Evolutionary conservation across 495 filamentous ascomycete species (phyloP).

Genomic region (Talaromyces borbonicus): DNA sequence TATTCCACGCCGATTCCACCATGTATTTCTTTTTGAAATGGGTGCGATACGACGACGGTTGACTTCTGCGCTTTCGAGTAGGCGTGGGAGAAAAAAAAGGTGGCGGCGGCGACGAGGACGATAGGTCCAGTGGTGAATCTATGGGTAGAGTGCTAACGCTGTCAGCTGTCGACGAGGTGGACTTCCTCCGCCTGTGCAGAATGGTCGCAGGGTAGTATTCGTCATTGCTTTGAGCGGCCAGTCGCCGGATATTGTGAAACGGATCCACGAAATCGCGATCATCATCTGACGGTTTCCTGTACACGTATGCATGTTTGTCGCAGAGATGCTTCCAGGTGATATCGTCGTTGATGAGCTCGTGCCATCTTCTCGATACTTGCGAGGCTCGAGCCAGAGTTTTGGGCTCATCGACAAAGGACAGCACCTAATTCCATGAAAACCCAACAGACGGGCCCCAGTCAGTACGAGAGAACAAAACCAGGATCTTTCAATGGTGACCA

Average conservation of each 20-base stretch:
- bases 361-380: conserved; percentile 87
- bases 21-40: conserved; percentile 97
- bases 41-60: conserved; percentile 69
- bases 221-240: not conserved
- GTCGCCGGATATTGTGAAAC: conserved; percentile 13
- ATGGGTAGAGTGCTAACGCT: conserved; percentile 8
- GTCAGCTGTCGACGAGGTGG: conserved; percentile 3
- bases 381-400: conserved; percentile 85
- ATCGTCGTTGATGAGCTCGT: conserved; percentile 87
- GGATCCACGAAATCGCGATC: conserved; percentile 26
- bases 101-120: conserved; percentile 17
- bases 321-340: conserved; percentile 97
- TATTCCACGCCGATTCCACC: conserved; percentile 94
- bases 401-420: conserved; percentile 91
- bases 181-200: conserved; percentile 1
- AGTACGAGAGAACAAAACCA: no score
- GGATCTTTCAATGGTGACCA: no score
- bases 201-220: not conserved
- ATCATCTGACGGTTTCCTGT: conserved; percentile 49
- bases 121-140: conserved; percentile 5
- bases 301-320: conserved; percentile 72
- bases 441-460: no score
- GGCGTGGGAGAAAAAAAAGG: conserved; percentile 13
- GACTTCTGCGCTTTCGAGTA: conserved; percentile 28
- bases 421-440: conserved; percentile 50